phyloP scores from a whole-genome alignment of 306 rosid species.

The Sophora flavescens region DNA sequence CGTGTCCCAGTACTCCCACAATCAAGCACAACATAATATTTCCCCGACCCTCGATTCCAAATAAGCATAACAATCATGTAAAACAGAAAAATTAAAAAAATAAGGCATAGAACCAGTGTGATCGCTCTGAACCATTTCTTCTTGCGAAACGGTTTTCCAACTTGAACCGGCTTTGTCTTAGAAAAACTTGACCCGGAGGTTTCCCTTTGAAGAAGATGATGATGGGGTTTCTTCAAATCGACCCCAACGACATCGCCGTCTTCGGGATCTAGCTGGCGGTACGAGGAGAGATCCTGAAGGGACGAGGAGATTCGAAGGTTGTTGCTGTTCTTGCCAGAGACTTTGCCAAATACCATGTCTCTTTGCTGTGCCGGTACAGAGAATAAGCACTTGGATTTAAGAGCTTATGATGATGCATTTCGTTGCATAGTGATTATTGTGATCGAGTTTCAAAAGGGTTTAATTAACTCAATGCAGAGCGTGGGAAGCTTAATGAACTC shows the following conservation, averaged over 20 bases:
- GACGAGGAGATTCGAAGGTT: conserved; percentile 75
- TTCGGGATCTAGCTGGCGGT: conserved; percentile 56
- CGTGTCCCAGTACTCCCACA: conserved; percentile 95
- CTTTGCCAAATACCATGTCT: conserved; percentile 68
- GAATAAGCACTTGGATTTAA: background rate
- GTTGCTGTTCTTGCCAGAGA: conserved; percentile 51
- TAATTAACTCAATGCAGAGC: background rate
- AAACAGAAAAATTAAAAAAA: conserved; percentile 53
- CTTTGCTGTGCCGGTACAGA: background rate
- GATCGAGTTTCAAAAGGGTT: too few species aligned
- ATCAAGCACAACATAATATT: conserved; percentile 84
- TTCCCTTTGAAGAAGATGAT: conserved; percentile 53
- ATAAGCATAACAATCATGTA: conserved; percentile 53
- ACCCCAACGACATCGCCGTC: conserved; percentile 25
- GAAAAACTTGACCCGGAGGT: conserved; percentile 62
- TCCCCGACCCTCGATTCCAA: conserved; percentile 61
- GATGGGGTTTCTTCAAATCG: conserved; percentile 45
- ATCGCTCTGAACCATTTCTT: conserved; percentile 60
- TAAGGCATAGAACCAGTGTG: conserved; percentile 46
- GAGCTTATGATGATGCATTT: conserved; percentile 30
- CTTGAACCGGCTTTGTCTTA: conserved; percentile 61
- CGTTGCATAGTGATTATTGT: conserved; percentile 23
- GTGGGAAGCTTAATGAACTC: background rate
- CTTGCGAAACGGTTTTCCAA: conserved; percentile 50
- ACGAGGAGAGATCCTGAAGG: conserved; percentile 86